A percentile compares a stretch with the other conserved stretches of the same genome.
phyloP scores from a whole-genome alignment of 768 basidiomycete species.

The Pulveroboletus sp. region DNA sequence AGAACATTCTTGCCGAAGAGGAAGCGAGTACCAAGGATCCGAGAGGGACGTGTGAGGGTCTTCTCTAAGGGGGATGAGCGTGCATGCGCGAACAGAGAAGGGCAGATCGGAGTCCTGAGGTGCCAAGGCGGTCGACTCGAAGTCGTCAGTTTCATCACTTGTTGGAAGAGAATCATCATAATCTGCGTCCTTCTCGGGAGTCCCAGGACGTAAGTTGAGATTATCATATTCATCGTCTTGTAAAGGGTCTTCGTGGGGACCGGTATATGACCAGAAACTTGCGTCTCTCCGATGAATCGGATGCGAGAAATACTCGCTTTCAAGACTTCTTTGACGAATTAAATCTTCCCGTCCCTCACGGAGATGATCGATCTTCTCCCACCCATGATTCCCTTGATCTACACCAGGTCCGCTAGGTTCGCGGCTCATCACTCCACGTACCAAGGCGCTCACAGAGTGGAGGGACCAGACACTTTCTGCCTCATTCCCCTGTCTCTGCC shows the following conservation, averaged over 20 bases:
- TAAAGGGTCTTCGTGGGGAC: constrained; percentile 39
- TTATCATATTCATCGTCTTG: constrained; percentile 17
- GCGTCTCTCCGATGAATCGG: constrained; percentile 10
- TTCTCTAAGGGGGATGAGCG: constrained; percentile 33
- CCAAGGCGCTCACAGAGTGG: constrained; percentile 33
- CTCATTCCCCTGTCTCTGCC: constrained; percentile 36
- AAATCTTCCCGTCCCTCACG: constrained; percentile 16
- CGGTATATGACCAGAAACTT: constrained; percentile 37
- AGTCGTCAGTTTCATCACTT: constrained; percentile 9
- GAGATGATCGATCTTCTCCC: constrained; percentile 18
- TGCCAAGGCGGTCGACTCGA: constrained; percentile 13
- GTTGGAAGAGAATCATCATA: constrained; percentile 11
- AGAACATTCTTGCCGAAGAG: constrained; percentile 22
- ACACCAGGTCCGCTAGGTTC: constrained; percentile 24
- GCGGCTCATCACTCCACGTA: constrained; percentile 26
- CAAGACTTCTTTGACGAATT: constrained; percentile 17
- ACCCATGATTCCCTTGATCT: constrained; percentile 11
- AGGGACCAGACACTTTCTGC: constrained; percentile 52
- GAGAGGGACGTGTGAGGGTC: constrained; percentile 21
- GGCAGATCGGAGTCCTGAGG: constrained; percentile 10
- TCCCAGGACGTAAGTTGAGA: constrained; percentile 7
- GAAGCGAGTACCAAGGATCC: constrained; percentile 22
- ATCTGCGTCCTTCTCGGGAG: constrained; percentile 19
- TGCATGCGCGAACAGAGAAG: constrained; percentile 21
- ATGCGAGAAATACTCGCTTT: constrained; percentile 4